phyloP scores from a whole-genome alignment of 768 basidiomycete genomes.

The Ephemerocybe angulata region DNA sequence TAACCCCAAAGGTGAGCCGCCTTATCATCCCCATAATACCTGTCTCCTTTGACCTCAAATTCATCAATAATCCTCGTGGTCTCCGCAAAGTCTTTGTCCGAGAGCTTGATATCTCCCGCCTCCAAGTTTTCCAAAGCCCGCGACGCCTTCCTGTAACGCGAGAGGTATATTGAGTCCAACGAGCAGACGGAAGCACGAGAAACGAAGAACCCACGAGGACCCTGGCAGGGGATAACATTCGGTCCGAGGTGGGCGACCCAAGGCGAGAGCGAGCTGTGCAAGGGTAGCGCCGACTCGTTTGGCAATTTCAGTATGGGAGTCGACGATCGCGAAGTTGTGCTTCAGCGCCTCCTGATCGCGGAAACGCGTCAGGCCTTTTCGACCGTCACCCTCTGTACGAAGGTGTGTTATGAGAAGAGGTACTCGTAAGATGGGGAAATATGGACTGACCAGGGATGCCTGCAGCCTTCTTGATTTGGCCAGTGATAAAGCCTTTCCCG shows the following conservation, averaged over 20 bases:
- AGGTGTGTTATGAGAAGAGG: not conserved
- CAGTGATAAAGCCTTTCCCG: slow-evolving; percentile 51
- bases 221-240: slow-evolving; percentile 52
- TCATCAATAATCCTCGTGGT: slow-evolving; percentile 33
- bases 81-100: slow-evolving; percentile 35
- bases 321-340: slow-evolving; percentile 43
- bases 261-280: slow-evolving; percentile 39
- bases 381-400: slow-evolving; percentile 36
- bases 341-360: slow-evolving; percentile 39
- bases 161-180: not conserved
- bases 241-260: slow-evolving; percentile 39
- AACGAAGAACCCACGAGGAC: slow-evolving; percentile 31
- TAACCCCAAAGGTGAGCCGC: slow-evolving; percentile 1
- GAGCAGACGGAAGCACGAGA: no score
- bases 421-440: not conserved
- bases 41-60: not conserved
- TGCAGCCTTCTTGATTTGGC: slow-evolving; percentile 35
- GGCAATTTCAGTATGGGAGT: slow-evolving; percentile 37
- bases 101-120: slow-evolving; percentile 41
- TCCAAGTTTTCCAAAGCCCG: slow-evolving; percentile 44
- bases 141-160: not conserved
- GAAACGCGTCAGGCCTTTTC: slow-evolving; percentile 38
- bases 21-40: slow-evolving; percentile 1
- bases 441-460: not conserved
- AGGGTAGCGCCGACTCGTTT: slow-evolving; percentile 39